Evolutionary conservation across 202 grass and related monocot species (phyloP), one percentile per base, ranked within the genome.

Genomic region (Elaeis oleifera): DNA sequence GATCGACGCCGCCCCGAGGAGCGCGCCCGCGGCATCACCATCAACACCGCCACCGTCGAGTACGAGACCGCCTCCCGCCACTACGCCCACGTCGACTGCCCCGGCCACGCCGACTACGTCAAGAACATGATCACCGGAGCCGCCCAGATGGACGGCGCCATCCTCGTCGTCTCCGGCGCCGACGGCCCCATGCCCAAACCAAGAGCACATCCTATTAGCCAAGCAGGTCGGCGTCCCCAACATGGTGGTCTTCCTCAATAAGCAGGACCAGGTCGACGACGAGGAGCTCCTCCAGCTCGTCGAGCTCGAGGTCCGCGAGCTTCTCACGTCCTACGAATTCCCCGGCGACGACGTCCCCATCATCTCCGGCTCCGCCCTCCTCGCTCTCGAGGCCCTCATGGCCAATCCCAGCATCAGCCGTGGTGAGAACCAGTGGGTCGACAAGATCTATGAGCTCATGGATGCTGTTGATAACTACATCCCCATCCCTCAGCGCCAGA

Each of bases 211-310:
- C 76, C 94, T 99, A 51, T 82, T 99, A 60, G 94, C 94, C 51
- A 99, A 99, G 88, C 94, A 99, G 80, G 94, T 99, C 56, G 88
- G 88, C 14, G 94, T 99, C 17, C 88, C 94, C 69, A 81, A 64
- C 52, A 94, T 99, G 69, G 94, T 99, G 2, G 94, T 94, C n/a
- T 99, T 99, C 80, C 84, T 99, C 65, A 99, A 99, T 88, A 99
- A 99, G 80, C 90, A 99, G 81, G 94, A 99, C 75, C 85, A 94
- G 77, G 94, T 99, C 50, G 94, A 99, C 29, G 94, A 94, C 56
- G 94, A 99, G 75, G 94, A 99, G 85, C 80, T 99, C 60, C 88
- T 99, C 52, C 69, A 99, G 74, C 88, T 94, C 67, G 88, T 99
- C 25, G 94, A 99, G 18, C 88, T 99, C 61, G 94, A 99, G 85